Evolutionary conservation across 1,139 yeast species (phyloP).

Genomic region (Scheffersomyces quercinus): DNA sequence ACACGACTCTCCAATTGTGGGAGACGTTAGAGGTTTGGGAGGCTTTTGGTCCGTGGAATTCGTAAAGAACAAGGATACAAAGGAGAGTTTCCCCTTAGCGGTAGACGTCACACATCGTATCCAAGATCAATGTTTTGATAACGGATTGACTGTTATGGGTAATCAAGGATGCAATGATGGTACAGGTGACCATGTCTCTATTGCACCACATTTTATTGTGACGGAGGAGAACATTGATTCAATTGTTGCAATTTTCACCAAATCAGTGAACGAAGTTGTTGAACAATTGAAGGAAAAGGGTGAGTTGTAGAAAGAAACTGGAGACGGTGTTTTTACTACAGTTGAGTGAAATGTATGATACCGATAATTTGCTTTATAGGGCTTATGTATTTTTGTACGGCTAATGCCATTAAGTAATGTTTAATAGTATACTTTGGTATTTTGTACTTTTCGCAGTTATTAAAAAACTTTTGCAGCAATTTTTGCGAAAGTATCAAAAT

Average conservation of each 20-base stretch:
- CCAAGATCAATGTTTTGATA: slow-evolving; percentile 34
- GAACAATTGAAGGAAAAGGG: slow-evolving; percentile 13
- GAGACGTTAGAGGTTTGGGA: slow-evolving; percentile 63
- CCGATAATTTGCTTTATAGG: too few relatives aligned
- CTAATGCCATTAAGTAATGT: too few relatives aligned
- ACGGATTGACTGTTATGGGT: slow-evolving; percentile 48
- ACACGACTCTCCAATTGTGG: slow-evolving; percentile 38
- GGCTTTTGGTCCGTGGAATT: slow-evolving; percentile 62
- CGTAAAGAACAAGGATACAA: slow-evolving; percentile 50
- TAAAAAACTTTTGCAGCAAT: too few relatives aligned
- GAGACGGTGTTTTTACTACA: too few relatives aligned
- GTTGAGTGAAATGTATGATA: too few relatives aligned
- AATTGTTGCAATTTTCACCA: slow-evolving; percentile 31
- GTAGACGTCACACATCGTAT: slow-evolving; percentile 34
- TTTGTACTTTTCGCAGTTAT: too few relatives aligned
- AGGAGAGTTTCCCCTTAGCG: slow-evolving; percentile 43
- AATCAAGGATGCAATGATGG: slow-evolving; percentile 44
- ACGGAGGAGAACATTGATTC: slow-evolving; percentile 47
- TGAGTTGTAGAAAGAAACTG: neutral
- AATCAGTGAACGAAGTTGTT: slow-evolving; percentile 20
- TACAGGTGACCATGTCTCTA: slow-evolving; percentile 49
- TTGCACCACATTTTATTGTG: slow-evolving; percentile 53
- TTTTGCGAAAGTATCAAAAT: too few relatives aligned
- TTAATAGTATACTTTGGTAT: too few relatives aligned
- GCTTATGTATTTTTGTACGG: too few relatives aligned